Evolutionary conservation across 768 basidiomycete genomes (phyloP).

Genomic region (Leccinum imitatum): DNA sequence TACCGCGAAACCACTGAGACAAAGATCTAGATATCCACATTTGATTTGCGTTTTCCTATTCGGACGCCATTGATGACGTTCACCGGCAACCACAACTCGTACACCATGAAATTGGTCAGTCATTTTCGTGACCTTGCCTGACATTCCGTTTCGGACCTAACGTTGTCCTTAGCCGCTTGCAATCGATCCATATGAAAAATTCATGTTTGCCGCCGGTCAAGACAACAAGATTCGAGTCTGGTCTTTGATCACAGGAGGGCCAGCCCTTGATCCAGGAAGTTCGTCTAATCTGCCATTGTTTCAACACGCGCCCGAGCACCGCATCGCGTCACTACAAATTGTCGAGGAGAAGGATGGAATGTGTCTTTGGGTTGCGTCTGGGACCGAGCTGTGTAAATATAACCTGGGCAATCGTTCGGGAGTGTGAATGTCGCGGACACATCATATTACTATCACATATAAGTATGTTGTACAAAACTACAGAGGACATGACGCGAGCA

Average conservation of each 20-base stretch:
- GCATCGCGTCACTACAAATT: conserved; percentile 51
- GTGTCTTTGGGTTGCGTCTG: conserved; percentile 55
- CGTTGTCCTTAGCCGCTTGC: conserved; percentile 53
- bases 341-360: conserved; percentile 40
- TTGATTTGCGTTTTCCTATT: conserved; percentile 59
- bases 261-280: conserved; percentile 19
- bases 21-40: conserved; percentile 51
- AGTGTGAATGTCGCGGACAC: background rate
- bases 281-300: conserved; percentile 28
- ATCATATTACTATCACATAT: conserved; percentile 3
- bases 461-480: conserved; percentile 11
- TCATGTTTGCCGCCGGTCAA: conserved; percentile 69
- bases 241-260: conserved; percentile 58
- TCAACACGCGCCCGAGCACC: conserved; percentile 35
- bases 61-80: conserved; percentile 47
- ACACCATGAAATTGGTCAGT: conserved; percentile 52
- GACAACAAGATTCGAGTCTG: conserved; percentile 66
- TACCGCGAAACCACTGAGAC: background rate
- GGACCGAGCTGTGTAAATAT: conserved; percentile 46
- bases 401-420: conserved; percentile 44
- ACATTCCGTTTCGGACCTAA: conserved; percentile 3
- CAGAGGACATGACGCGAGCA: background rate
- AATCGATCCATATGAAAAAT: conserved; percentile 52
- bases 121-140: background rate
- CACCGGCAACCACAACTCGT: conserved; percentile 57